Evolutionary conservation across 2,329 filamentous ascomycete genomes (phyloP).

Genomic region (Nemania serpens): DNA sequence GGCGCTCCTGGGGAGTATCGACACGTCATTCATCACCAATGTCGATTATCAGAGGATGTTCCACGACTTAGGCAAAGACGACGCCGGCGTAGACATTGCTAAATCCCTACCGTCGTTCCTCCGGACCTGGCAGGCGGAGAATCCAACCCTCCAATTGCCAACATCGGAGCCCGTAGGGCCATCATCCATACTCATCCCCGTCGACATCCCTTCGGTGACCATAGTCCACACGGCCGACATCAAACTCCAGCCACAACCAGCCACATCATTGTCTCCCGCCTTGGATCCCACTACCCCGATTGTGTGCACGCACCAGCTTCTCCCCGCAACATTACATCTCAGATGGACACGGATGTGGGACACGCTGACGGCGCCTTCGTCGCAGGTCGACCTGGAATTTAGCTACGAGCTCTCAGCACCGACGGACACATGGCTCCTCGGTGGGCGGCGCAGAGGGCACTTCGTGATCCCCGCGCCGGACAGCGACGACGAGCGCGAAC

Average conservation of each 20-base stretch:
- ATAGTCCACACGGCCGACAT: constrained; percentile 82
- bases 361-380: constrained; percentile 45
- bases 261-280: constrained; percentile 37
- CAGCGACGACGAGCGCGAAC: constrained; percentile 19
- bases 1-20: constrained; percentile 56
- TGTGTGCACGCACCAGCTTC: constrained; percentile 65
- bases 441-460: constrained; percentile 78
- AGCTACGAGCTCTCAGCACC: constrained; percentile 80
- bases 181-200: constrained; percentile 79
- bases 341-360: constrained; percentile 69
- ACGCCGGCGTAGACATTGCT: constrained; percentile 43
- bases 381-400: constrained; percentile 66
- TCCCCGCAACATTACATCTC: constrained; percentile 65
- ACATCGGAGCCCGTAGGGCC: constrained; percentile 46
- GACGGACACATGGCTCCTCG: constrained; percentile 80
- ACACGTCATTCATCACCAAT: constrained; percentile 52
- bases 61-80: constrained; percentile 51
- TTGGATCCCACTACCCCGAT: constrained; percentile 42
- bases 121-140: constrained; percentile 44
- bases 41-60: constrained; percentile 57
- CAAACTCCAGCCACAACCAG: constrained; percentile 50
- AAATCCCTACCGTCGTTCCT: constrained; percentile 43
- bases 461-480: constrained; percentile 63
- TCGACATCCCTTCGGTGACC: constrained; percentile 83
- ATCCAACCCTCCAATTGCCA: constrained; percentile 42